Evolutionary conservation across 2,329 filamentous ascomycete species (phyloP), one percentile per base, ranked within the genome.

Genomic region (Epichloe brachyelytri): DNA sequence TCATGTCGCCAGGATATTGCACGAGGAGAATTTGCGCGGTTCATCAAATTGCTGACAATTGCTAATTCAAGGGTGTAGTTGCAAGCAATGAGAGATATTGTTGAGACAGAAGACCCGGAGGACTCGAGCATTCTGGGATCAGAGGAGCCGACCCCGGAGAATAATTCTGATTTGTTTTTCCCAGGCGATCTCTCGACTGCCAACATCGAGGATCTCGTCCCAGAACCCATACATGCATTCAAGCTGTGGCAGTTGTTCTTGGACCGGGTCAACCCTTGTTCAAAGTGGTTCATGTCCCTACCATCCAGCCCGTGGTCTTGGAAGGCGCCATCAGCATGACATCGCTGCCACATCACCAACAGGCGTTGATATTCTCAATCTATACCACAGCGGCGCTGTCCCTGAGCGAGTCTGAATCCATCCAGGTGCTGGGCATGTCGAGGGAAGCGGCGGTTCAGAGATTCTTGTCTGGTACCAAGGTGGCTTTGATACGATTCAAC

Each of bases 211-310:
- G 71, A 75, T 14, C 67, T 85, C 61, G 82, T 85, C 57, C 86
- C 86, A 0, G 71, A 79, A 4, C 76, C 81, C 0, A 74, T 79
- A 12, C 79, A 86, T 36, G 77, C 86, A 26, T 82, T 86, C 59
- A 75, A 76, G 48, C 72, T 91, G 5, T 91, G 86, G 86, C 83
- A 88, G 62, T 71, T 80, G 8, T 89, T 83, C 56, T 68, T 88
- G 5, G 80, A 87, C 46, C 82, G 86, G 54, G 80, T 90, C 51
- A 85, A 90, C 58, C 85, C 0, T 63, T 88, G 44, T 79, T 80
- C 57, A 90, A 89, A 62, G 68, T 79, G 44, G 80, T 88, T 22
- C 86, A 91, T 61, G 76, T 83, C 1, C 85, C 86, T 0, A 81
- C 81, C 0, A 65, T 88, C 4, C 82, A 88, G 59, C 75, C 77